Percentiles rank a stretch among this genome's conserved stretches.
phyloP scores from a whole-genome alignment of 108 stramenopile genomes.

The Cyclostephanos invisitatus region DNA sequence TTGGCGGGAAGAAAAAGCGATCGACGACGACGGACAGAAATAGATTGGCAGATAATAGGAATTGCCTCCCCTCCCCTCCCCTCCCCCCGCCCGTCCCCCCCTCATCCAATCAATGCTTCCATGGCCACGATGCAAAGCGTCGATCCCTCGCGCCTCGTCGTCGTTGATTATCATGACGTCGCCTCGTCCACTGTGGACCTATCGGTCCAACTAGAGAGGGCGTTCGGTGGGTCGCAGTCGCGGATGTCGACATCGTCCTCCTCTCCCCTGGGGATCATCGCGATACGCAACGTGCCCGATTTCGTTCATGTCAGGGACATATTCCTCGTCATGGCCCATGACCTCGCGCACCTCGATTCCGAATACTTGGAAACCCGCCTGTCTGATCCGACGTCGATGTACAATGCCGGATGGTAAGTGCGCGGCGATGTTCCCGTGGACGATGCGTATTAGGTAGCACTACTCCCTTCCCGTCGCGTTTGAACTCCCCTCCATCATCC shows the following conservation, averaged over 20 bases:
- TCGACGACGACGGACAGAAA: too few species aligned
- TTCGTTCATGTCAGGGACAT: constrained; percentile 70
- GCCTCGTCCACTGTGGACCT: constrained; percentile 19
- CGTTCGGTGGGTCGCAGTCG: constrained; percentile 44
- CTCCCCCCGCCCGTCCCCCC: too few species aligned
- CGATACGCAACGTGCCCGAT: constrained; percentile 79
- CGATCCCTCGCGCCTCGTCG: constrained; percentile 34
- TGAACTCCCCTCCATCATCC: not conserved
- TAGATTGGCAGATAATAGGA: too few species aligned
- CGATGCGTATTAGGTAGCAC: not conserved
- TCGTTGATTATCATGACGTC: constrained; percentile 57
- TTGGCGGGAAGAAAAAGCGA: too few species aligned
- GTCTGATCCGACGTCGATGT: constrained; percentile 70
- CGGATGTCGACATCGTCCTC: constrained; percentile 25
- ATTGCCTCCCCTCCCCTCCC: not conserved
- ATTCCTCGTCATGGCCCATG: constrained; percentile 74
- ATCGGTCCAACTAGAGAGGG: constrained; percentile 47
- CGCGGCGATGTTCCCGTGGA: not conserved
- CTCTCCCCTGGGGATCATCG: constrained; percentile 71
- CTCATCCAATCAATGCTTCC: not conserved
- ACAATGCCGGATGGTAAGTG: constrained; percentile 86
- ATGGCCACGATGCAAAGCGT: not conserved
- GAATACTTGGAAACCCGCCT: constrained; percentile 61
- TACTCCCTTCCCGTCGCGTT: not conserved
- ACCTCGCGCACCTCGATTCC: constrained; percentile 66